phyloP scores from a whole-genome alignment of 495 filamentous ascomycete genomes.

The Penicillium samsonianum region DNA sequence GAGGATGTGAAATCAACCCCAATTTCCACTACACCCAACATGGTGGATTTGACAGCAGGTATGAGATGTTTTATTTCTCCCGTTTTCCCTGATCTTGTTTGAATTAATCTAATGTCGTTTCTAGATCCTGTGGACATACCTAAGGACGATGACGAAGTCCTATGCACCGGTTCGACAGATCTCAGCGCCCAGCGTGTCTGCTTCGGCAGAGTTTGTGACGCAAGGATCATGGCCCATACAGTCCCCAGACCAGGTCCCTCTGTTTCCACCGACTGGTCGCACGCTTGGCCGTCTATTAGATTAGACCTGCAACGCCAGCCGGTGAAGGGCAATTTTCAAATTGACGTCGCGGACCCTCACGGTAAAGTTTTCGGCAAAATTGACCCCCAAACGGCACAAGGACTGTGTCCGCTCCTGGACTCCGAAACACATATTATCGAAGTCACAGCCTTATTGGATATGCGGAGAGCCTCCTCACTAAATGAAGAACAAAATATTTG shows the following conservation, averaged over 20 bases:
- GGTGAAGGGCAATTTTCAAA: constrained; percentile 55
- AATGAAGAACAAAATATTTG: constrained; percentile 63
- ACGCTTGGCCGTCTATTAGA: constrained; percentile 72
- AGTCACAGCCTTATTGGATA: constrained; percentile 64
- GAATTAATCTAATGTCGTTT: not conserved
- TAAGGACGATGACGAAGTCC: constrained; percentile 46
- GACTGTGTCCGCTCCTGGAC: constrained; percentile 68
- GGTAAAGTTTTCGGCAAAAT: constrained; percentile 71
- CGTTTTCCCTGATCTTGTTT: not conserved
- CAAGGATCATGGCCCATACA: constrained; percentile 64
- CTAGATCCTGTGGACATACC: constrained; percentile 25
- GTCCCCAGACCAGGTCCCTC: constrained; percentile 65
- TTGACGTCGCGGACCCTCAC: constrained; percentile 70
- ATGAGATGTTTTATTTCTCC: constrained; percentile 11
- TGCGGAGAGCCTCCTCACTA: constrained; percentile 54
- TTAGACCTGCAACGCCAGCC: constrained; percentile 59
- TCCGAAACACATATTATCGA: constrained; percentile 55
- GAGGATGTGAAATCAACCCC: constrained; percentile 38
- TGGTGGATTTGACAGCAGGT: constrained; percentile 69
- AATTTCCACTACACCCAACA: constrained; percentile 26
- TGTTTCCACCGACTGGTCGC: constrained; percentile 37
- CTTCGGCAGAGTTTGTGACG: constrained; percentile 75
- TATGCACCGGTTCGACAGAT: constrained; percentile 46
- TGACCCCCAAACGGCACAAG: constrained; percentile 66
- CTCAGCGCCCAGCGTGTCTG: constrained; percentile 69